Percentiles rank a stretch among this genome's conserved stretches.
Conservation (phyloP, 2,329 filamentous ascomycete species). For the Fusarium continuum region DNA sequence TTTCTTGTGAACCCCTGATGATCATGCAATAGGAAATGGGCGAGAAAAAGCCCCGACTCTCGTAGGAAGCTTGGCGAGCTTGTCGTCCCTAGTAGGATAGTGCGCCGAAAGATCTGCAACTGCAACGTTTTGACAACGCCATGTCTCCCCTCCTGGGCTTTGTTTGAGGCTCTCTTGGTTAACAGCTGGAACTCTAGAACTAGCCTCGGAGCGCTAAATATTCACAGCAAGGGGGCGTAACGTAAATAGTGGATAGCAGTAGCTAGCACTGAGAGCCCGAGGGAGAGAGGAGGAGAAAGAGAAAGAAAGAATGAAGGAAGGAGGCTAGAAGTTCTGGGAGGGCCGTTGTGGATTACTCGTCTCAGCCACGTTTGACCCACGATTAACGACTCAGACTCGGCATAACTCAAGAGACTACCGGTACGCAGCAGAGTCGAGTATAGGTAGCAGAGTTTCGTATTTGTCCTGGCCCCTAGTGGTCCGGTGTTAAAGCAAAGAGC, state of each 20-base stretch:
- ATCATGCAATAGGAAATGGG: conserved; percentile 3
- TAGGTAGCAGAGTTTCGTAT: conserved; percentile 2
- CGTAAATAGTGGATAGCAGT: not conserved
- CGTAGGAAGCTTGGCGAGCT: not conserved
- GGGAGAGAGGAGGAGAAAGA: too few relatives aligned
- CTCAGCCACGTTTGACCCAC: conserved; percentile 24
- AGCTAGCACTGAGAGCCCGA: too few relatives aligned
- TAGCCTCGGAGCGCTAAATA: conserved; percentile 29
- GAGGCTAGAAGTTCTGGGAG: conserved; percentile 11
- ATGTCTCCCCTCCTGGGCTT: conserved; percentile 4
- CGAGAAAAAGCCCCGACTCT: not conserved
- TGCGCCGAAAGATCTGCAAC: conserved; percentile 18
- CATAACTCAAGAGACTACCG: too few relatives aligned
- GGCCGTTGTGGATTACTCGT: conserved; percentile 7
- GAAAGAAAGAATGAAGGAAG: conserved; percentile 2
- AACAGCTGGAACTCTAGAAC: conserved; percentile 22
- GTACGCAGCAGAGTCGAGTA: not conserved
- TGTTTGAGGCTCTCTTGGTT: conserved; percentile 19
- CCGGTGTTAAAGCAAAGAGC: conserved; percentile 5
- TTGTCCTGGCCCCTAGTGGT: conserved; percentile 5
- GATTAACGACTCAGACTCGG: conserved; percentile 3
- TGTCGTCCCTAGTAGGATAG: conserved; percentile 11
- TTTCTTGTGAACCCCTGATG: too few relatives aligned
- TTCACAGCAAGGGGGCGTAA: conserved; percentile 9
- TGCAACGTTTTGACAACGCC: conserved; percentile 22